A percentile compares a stretch with the other conserved stretches of the same genome.
phyloP scores from a whole-genome alignment of 257 asterid species.

The Nicotiana attenuata region DNA sequence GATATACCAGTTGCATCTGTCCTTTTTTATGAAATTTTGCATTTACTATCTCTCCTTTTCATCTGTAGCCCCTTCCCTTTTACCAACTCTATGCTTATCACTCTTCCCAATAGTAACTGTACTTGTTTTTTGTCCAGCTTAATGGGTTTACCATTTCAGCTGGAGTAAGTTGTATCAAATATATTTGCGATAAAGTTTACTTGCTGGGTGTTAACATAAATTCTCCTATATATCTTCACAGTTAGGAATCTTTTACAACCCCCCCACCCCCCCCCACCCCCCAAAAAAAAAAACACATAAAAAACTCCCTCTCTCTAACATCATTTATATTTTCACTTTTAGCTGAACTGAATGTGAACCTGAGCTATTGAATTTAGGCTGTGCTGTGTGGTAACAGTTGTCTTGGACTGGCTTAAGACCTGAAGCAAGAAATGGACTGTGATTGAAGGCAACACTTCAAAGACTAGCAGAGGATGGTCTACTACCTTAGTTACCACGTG shows the following conservation, averaged over 20 bases:
- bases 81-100: background rate
- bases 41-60: background rate
- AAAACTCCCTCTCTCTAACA: too few species aligned
- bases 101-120: background rate
- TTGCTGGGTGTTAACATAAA: too few species aligned
- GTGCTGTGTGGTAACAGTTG: background rate
- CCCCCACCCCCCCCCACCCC: too few species aligned
- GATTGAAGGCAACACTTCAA: background rate
- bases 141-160: background rate
- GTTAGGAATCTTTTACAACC: too few species aligned
- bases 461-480: background rate
- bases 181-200: too few species aligned
- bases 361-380: too few species aligned
- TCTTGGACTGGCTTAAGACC: background rate
- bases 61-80: background rate
- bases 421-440: background rate
- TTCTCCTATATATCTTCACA: too few species aligned
- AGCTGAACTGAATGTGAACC: background rate
- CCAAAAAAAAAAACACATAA: too few species aligned
- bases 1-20: background rate
- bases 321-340: too few species aligned
- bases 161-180: background rate
- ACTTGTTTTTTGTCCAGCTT: background rate
- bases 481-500: background rate
- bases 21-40: background rate